Evolutionary conservation across 140 eudicot genomes (phyloP).

Genomic region (Flaveria floridana): DNA sequence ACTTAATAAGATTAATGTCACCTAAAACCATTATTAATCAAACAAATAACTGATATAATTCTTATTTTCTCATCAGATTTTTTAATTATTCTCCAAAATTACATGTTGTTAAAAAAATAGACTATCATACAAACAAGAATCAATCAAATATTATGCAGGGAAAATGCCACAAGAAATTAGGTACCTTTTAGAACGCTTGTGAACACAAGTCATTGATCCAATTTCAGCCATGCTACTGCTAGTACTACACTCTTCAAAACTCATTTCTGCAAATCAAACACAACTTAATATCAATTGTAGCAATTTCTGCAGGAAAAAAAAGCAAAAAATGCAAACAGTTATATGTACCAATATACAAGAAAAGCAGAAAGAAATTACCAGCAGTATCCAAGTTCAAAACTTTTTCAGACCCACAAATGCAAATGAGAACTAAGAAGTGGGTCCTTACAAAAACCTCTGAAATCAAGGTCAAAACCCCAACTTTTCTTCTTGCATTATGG

Average conservation of each 20-base stretch:
- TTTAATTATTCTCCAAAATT: too few relatives aligned
- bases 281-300: constrained; percentile 25
- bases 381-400: constrained; percentile 40
- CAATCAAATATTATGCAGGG: constrained; percentile 15
- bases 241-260: constrained; percentile 51
- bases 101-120: too few relatives aligned
- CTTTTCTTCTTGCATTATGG: constrained; percentile 40
- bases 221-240: constrained; percentile 44
- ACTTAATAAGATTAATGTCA: background rate
- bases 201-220: constrained; percentile 39
- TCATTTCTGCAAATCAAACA: constrained; percentile 54
- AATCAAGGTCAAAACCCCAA: constrained; percentile 41
- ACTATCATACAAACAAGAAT: constrained; percentile 5
- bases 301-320: background rate
- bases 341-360: background rate
- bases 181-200: constrained; percentile 83
- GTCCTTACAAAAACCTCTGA: constrained; percentile 38
- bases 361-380: constrained; percentile 32
- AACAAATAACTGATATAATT: constrained; percentile 4
- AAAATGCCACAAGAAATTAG: constrained; percentile 11
- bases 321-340: constrained; percentile 8
- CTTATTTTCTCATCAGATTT: background rate
- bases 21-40: constrained; percentile 14
- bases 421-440: constrained; percentile 41
- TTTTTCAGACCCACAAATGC: constrained; percentile 38